Evolutionary conservation across 495 filamentous ascomycete genomes (phyloP), one percentile per base, ranked within the genome.

Genomic region (Penicillium riverlandense): DNA sequence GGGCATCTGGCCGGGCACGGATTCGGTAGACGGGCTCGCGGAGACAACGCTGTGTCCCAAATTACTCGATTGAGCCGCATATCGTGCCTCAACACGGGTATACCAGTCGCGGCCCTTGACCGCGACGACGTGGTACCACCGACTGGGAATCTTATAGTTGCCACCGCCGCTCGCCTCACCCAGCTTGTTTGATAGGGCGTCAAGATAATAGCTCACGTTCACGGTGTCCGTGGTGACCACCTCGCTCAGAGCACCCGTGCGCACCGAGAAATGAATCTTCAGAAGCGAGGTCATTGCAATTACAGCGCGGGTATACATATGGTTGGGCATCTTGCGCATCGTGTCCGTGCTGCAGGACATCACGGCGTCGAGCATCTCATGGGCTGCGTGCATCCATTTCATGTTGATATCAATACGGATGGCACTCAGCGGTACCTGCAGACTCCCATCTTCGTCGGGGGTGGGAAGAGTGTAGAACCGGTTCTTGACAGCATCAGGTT

Each of bases 221-320:
- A 78, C 54, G 9, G 58, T 57, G 35, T 68, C 50, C 0, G 61
- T 49, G 0, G 65, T 64, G 8, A 77, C 55, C 13, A 76, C 59
- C 37, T 69, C 57, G 4, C 75, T 69, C 7, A 79, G 54, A 0
- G 60, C 54, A 7, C 63, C 62, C 8, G 69, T 61, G 13, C 66
- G 65, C 14, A 74, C 62, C 0, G 72, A 71, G 47, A 71, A 72
- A 45, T 72, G 66, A 22, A 75, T 65, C 40, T 77, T 77, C 35
- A 75, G 52, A 8, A 79, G 58, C 3, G 71, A 67, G 29, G 72
- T 67, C 11, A 76, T 29, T 0, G 67, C 64, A 44, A 66, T 66
- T 0, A 58, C 57, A 22, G 69, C 60, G 7, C 71, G 66, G 7
- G 70, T 70, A 43, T 69, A 79, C 22, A 65, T 62, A 11, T 71